Conservation (phyloP, 2,329 filamentous ascomycete species). For the Ploettnerulaceae sp. region DNA sequence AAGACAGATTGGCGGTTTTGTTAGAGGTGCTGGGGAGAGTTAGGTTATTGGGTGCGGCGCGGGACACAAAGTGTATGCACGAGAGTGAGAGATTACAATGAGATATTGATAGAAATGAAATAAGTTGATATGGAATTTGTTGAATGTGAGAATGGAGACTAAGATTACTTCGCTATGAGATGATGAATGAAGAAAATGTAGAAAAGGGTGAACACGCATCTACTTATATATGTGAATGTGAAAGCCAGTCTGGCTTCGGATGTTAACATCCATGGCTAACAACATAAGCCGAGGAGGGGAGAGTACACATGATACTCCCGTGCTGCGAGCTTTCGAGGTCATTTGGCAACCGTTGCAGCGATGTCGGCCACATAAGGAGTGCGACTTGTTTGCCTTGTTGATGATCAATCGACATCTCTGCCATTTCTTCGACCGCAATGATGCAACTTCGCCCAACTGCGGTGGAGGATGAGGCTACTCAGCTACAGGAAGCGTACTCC, state of each 20-base stretch:
- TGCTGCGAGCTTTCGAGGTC: too few species aligned
- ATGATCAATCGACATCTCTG: too few species aligned
- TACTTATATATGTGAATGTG: background rate
- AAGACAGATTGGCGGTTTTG: conserved; percentile 18
- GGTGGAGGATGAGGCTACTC: too few species aligned
- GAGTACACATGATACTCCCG: too few species aligned
- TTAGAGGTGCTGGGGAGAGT: background rate
- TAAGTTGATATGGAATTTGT: background rate
- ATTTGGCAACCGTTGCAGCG: too few species aligned
- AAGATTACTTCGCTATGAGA: background rate
- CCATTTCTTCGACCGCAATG: too few species aligned
- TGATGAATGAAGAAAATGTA: background rate
- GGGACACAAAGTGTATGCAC: background rate
- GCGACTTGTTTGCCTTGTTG: too few species aligned
- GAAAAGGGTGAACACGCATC: background rate
- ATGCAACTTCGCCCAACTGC: too few species aligned
- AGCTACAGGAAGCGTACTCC: too few species aligned
- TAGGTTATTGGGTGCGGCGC: too few species aligned
- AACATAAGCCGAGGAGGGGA: conserved; percentile 4
- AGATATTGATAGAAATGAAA: background rate
- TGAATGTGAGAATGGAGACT: background rate
- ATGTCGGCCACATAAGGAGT: too few species aligned
- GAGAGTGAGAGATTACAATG: background rate
- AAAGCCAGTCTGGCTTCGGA: background rate
- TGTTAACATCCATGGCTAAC: background rate